These are phyloP conservation scores for Helenozyma baotianmanensis DNA, from an alignment of 805 yeast genomes.

Conservation along the genomic window DNA sequence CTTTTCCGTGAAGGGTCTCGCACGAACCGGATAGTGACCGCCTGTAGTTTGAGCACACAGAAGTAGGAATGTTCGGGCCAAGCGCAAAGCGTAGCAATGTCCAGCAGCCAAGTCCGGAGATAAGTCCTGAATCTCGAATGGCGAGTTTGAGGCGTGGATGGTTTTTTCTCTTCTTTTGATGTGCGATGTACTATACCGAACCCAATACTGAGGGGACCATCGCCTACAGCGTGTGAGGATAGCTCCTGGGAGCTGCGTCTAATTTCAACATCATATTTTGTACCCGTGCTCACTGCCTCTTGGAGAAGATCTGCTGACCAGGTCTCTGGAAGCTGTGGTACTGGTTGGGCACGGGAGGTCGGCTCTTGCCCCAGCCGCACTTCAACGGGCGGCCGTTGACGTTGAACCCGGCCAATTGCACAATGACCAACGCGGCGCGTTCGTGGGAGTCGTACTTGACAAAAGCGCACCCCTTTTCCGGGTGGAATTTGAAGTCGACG, in stretches of 20 bases:
- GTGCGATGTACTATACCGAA: too few relatives aligned
- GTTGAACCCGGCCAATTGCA: conserved; percentile 65
- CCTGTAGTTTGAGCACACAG: too few relatives aligned
- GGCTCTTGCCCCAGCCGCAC: conserved; percentile 83
- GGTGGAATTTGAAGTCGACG: conserved; percentile 73
- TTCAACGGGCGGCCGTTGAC: conserved; percentile 75
- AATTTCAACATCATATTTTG: too few relatives aligned
- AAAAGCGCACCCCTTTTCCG: conserved; percentile 85
- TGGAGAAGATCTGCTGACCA: conserved; percentile 20
- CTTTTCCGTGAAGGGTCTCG: too few relatives aligned
- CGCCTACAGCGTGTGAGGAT: too few relatives aligned
- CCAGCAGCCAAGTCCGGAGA: conserved; percentile 2
- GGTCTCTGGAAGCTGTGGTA: conserved; percentile 22
- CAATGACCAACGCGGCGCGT: conserved; percentile 83
- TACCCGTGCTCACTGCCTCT: conserved; percentile 1
- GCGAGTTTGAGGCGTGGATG: not conserved
- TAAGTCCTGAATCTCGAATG: not conserved
- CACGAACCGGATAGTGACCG: too few relatives aligned
- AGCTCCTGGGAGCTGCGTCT: too few relatives aligned
- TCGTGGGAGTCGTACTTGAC: conserved; percentile 85
- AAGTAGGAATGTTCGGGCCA: too few relatives aligned
- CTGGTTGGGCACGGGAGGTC: conserved; percentile 27
- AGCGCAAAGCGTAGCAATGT: too few relatives aligned
- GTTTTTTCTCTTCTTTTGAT: not conserved
- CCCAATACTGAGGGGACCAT: too few relatives aligned